Percentiles rank a stretch among this genome's conserved stretches.
phyloP scores from a whole-genome alignment of 805 yeast genomes.

The Metschnikowia lachancei region DNA sequence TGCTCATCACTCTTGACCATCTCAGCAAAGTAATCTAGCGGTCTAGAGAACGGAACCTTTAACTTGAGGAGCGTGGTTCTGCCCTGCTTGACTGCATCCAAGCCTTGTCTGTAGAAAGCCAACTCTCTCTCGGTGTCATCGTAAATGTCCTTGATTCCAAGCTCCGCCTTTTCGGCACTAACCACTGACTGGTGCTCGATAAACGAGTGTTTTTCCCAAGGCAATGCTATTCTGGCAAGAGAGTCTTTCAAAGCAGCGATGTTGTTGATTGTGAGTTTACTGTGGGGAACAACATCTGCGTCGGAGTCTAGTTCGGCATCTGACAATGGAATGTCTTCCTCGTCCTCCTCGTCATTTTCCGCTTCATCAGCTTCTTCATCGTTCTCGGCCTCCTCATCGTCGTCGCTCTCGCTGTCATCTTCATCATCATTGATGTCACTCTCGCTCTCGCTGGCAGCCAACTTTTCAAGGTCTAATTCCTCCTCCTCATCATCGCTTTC shows the following conservation, averaged over 20 bases:
- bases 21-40: conserved; percentile 95
- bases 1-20: conserved; percentile 98
- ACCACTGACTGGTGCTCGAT: conserved; percentile 79
- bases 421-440: conserved; percentile 23
- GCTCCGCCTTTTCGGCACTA: conserved; percentile 57
- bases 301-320: conserved; percentile 93
- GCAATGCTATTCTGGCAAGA: conserved; percentile 62
- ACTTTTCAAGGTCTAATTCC: conserved; percentile 49
- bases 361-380: conserved; percentile 33
- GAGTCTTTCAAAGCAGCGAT: conserved; percentile 75
- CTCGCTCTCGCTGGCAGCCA: conserved; percentile 50
- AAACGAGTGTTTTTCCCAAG: conserved; percentile 66
- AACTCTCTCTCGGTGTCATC: conserved; percentile 96
- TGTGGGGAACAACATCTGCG: conserved; percentile 90
- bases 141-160: conserved; percentile 77
- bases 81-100: conserved; percentile 75
- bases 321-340: conserved; percentile 80
- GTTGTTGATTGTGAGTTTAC: conserved; percentile 86
- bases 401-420: conserved; percentile 19
- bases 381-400: conserved; percentile 26
- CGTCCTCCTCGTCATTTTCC: conserved; percentile 55
- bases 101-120: conserved; percentile 91
- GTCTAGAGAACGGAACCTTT: conserved; percentile 86
- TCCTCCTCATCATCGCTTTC: conserved; percentile 44
- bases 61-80: conserved; percentile 62